phyloP scores from a whole-genome alignment of 2,329 filamentous ascomycete genomes.

The Curvularia eragrostidis region DNA sequence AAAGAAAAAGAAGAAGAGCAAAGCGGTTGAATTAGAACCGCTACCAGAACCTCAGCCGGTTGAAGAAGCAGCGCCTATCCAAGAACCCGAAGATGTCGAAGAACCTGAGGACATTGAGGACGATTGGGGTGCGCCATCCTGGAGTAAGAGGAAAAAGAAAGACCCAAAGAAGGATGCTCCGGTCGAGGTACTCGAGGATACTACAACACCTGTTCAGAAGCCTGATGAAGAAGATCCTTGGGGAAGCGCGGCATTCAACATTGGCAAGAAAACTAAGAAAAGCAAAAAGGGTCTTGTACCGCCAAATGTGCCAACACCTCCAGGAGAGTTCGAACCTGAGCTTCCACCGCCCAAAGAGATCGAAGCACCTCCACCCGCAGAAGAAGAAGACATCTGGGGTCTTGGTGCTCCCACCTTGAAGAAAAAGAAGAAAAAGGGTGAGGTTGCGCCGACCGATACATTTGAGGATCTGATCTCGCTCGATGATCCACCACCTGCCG shows the following conservation, averaged over 20 bases:
- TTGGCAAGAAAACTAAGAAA: conserved; percentile 63
- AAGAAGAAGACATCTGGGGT: conserved; percentile 47
- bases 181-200: conserved; percentile 51
- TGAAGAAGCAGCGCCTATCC: conserved; percentile 40
- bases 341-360: conserved; percentile 62
- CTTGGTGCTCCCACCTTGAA: conserved; percentile 32
- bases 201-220: conserved; percentile 51
- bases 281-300: conserved; percentile 60
- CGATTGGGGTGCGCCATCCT: conserved; percentile 65
- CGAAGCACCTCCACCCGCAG: conserved; percentile 43
- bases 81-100: conserved; percentile 57
- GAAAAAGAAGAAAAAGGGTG: conserved; percentile 48
- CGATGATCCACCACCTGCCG: conserved; percentile 35
- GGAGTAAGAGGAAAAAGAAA: conserved; percentile 57
- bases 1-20: conserved; percentile 58
- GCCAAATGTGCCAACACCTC: conserved; percentile 57
- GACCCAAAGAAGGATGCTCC: conserved; percentile 49
- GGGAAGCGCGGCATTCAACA: conserved; percentile 48
- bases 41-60: conserved; percentile 37
- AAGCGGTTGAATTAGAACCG: conserved; percentile 46
- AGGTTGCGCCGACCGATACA: conserved; percentile 31
- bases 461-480: conserved; percentile 45
- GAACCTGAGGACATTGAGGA: conserved; percentile 61
- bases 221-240: conserved; percentile 53
- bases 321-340: conserved; percentile 50